Evolutionary conservation across 2,329 filamentous ascomycete genomes (phyloP).

Genomic region (Scopulariopsis brevicaulis): DNA sequence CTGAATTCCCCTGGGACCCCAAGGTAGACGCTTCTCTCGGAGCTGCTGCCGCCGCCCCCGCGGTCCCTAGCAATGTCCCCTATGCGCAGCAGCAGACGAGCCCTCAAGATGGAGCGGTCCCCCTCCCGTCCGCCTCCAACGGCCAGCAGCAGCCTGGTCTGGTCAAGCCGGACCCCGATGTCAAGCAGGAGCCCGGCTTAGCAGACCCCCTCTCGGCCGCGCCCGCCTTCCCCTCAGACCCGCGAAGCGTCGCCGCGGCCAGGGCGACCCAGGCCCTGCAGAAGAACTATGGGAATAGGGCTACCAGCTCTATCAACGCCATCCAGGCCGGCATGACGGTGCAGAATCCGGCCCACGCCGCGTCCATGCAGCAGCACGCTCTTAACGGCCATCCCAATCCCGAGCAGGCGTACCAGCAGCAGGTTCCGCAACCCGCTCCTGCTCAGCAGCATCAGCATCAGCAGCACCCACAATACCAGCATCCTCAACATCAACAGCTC

Average conservation of each 20-base stretch:
- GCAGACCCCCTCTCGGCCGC: conserved; percentile 19
- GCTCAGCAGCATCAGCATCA: conserved; percentile 16
- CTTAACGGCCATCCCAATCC: conserved; percentile 2
- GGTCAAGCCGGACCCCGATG: conserved; percentile 29
- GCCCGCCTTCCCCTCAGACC: conserved; percentile 3
- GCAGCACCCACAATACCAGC: conserved; percentile 11
- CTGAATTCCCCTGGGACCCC: conserved; percentile 91
- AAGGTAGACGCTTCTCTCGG: conserved; percentile 28
- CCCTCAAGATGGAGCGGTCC: conserved; percentile 14
- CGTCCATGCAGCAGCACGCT: background rate
- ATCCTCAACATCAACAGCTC: conserved; percentile 9
- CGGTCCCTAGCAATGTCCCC: conserved; percentile 17
- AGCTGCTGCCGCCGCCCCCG: conserved; percentile 14
- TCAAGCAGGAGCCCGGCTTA: conserved; percentile 37
- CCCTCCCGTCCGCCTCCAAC: conserved; percentile 5
- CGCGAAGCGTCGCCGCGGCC: conserved; percentile 31
- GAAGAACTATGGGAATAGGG: conserved; percentile 48
- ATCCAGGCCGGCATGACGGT: conserved; percentile 32
- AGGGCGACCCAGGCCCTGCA: conserved; percentile 46
- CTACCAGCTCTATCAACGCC: conserved; percentile 55
- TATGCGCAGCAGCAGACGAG: conserved; percentile 14
- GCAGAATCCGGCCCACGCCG: conserved; percentile 14
- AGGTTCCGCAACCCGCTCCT: conserved; percentile 18
- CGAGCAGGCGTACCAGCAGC: conserved; percentile 6
- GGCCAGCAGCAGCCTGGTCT: conserved; percentile 16